phyloP scores from a whole-genome alignment of 441 rosid genomes.

The Gossypium lobatum region DNA sequence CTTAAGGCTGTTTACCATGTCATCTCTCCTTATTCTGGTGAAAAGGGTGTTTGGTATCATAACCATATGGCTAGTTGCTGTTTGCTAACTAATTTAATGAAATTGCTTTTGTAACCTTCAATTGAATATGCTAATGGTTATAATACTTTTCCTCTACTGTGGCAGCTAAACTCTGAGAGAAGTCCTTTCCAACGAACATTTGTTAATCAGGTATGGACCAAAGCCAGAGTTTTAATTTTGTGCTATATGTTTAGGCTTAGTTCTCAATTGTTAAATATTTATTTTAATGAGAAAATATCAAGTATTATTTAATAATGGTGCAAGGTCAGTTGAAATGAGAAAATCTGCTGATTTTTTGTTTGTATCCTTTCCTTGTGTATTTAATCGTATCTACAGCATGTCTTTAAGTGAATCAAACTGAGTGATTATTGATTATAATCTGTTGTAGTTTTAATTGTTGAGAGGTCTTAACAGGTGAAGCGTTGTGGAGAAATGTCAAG shows the following conservation, averaged over 20 bases:
- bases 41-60: background rate
- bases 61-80: background rate
- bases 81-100: background rate
- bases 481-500: constrained; percentile 98
- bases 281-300: background rate
- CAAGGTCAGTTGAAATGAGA: background rate
- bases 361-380: background rate
- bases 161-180: constrained; percentile 81
- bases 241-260: background rate
- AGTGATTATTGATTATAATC: background rate
- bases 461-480: constrained; percentile 62
- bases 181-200: constrained; percentile 93
- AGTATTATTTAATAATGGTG: background rate
- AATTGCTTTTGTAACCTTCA: background rate
- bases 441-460: constrained; percentile 22
- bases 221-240: background rate
- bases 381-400: background rate
- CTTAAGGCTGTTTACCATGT: background rate
- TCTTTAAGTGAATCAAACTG: constrained; percentile 4
- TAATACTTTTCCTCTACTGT: constrained; percentile 10
- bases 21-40: constrained; percentile 7
- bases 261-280: background rate
- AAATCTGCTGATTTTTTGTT: background rate
- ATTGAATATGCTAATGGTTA: constrained; percentile 14
- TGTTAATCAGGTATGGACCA: constrained; percentile 70